A percentile compares a stretch with the other conserved stretches of the same genome.
phyloP scores from a whole-genome alignment of 495 filamentous ascomycete species.

The Penicillium pancosmium region DNA sequence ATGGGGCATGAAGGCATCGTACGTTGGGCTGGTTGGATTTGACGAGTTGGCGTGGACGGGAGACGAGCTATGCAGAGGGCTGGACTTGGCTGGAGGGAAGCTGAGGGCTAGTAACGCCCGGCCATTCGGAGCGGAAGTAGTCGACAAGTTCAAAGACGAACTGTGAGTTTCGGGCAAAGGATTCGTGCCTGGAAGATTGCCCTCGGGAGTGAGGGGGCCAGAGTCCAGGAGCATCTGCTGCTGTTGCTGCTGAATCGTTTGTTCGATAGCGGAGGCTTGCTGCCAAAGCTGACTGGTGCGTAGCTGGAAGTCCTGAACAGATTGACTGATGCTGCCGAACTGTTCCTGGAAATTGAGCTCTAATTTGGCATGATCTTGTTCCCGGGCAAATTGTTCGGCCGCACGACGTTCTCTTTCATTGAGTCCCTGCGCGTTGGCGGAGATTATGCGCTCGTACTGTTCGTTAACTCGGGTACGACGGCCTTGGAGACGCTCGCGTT shows the following conservation, averaged over 20 bases:
- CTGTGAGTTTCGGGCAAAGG: slow-evolving; percentile 35
- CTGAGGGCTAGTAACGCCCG: slow-evolving; percentile 45
- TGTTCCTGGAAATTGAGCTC: slow-evolving; percentile 54
- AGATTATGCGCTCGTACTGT: slow-evolving; percentile 75
- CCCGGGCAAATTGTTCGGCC: slow-evolving; percentile 65
- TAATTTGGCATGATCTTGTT: slow-evolving; percentile 63
- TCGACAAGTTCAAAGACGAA: slow-evolving; percentile 27
- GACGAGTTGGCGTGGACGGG: slow-evolving; percentile 38
- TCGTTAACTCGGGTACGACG: slow-evolving; percentile 76
- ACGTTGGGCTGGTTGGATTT: slow-evolving; percentile 44
- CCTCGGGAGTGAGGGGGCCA: slow-evolving; percentile 52
- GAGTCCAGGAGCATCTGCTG: slow-evolving; percentile 49
- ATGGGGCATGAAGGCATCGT: slow-evolving; percentile 40
- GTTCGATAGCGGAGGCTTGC: slow-evolving; percentile 50
- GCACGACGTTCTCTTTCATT: slow-evolving; percentile 74
- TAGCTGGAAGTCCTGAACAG: slow-evolving; percentile 51
- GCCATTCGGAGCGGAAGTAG: slow-evolving; percentile 35
- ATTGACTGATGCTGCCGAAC: slow-evolving; percentile 45
- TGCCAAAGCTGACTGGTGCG: slow-evolving; percentile 52
- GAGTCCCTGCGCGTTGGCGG: slow-evolving; percentile 73
- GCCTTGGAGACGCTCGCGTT: slow-evolving; percentile 74
- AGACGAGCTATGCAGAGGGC: slow-evolving; percentile 46
- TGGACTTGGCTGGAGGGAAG: slow-evolving; percentile 44
- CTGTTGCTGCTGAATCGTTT: slow-evolving; percentile 48
- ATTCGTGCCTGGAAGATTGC: slow-evolving; percentile 51